Evolutionary conservation across 805 yeast species (phyloP).

Genomic region (Nakazawaea laoshanensis): DNA sequence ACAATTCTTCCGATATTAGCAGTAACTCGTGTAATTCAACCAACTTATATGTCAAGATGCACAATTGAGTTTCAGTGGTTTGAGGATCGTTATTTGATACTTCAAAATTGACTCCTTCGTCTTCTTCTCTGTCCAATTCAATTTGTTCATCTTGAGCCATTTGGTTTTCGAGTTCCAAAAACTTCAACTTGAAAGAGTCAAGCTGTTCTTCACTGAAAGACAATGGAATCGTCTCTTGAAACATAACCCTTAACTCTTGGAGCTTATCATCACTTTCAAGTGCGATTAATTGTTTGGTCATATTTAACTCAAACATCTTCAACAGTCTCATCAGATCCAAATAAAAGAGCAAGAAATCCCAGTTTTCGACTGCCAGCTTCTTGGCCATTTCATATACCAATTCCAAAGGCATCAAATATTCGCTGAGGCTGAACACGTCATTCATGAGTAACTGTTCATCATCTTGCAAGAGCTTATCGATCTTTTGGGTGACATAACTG

Average conservation of each 20-base stretch:
- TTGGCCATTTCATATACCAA: no score
- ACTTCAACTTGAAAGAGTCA: conserved; percentile 28
- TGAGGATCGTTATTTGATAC: conserved; percentile 10
- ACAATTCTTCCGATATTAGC: conserved; percentile 11
- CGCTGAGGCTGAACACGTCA: conserved; percentile 4
- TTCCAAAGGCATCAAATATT: not conserved
- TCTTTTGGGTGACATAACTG: conserved; percentile 11
- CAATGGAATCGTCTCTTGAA: conserved; percentile 18
- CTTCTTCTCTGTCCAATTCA: conserved; percentile 40
- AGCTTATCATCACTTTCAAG: conserved; percentile 18
- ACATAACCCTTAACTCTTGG: conserved; percentile 25
- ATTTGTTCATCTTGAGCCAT: conserved; percentile 27
- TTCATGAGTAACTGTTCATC: not conserved
- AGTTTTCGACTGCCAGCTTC: no score
- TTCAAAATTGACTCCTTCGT: conserved; percentile 30
- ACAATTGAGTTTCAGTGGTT: conserved; percentile 16
- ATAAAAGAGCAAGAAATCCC: conserved; percentile 3
- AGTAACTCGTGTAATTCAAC: conserved; percentile 13
- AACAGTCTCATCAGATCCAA: conserved; percentile 27
- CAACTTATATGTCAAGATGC: conserved; percentile 17
- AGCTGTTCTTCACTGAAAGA: conserved; percentile 22
- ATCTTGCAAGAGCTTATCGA: conserved; percentile 15
- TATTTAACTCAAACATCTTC: conserved; percentile 25
- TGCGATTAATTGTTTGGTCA: conserved; percentile 13
- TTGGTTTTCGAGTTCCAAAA: conserved; percentile 39